Base-by-base conservation (phyloP, 1,139 yeast genomes). In the Eremothecium cymbalariae region DNA sequence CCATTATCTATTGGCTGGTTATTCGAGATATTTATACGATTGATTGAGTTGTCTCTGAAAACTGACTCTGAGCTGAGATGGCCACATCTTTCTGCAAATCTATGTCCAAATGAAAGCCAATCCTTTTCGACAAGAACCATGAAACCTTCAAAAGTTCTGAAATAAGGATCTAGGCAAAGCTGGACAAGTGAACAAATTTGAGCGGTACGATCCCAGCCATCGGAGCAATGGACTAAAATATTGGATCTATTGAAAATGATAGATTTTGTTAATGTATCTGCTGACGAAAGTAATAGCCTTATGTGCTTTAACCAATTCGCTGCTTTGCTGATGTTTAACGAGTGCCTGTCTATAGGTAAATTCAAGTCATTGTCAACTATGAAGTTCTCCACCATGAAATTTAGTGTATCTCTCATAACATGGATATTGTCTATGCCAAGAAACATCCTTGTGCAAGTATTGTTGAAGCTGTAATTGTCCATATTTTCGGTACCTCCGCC, bases 171-270 rank as follows among this genome's bases (percentile, higher is more conserved):
- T 15, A 88, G 65, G 52, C 95, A 84, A 6, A 93, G 62, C 57
- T 90, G 94, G 28, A 88, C 76, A 40, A 90, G 62, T 3, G 95
- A 81, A 7, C 88, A 72, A 1, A 88, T 73, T 53, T 90, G 97
- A 0, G 96, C 75, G 0, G 98, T 93, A 40, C 98, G 67, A 55
- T 90, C 98, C 98, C 98, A 90, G 1, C 98, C 98, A 62, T 90
- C 98, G 0, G 96, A 86, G 55, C 98, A 90, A 60, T 90, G 98
- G 8, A 93, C 72, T 6, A 90, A 56, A 5, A 90, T 73, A 56
- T 88, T 93, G 9, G 94, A 81, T 41, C 79, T 77, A 53, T 85
- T 83, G 48, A 79, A 72, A 42, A 84, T 85, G 15, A 90, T 71
- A 17, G 90, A 81, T 48, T 84, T 80, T 23, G 81, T 74, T 33